Evolutionary conservation across 1,284 basidiomycete species (phyloP).

Genomic region (Microbotryum violaceum): DNA sequence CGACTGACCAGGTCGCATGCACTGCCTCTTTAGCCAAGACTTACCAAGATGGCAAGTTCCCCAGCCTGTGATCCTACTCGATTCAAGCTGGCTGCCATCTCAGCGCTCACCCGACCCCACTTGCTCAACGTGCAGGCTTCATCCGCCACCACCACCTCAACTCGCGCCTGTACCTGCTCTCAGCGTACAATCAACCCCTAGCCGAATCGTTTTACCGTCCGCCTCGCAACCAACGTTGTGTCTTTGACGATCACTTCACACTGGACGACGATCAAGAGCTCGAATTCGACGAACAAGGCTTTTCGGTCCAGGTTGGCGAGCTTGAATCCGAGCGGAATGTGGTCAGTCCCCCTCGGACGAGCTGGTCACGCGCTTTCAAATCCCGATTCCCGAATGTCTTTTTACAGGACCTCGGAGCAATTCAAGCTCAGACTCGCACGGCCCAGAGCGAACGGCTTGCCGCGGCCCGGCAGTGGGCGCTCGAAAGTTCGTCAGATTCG

Average conservation of each 20-base stretch:
- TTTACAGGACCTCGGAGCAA: too few relatives aligned
- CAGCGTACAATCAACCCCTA: not conserved
- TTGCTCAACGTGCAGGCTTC: not conserved
- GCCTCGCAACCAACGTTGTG: not conserved
- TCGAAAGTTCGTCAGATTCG: too few relatives aligned
- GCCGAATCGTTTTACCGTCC: slow-evolving; percentile 3
- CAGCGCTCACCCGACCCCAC: too few relatives aligned
- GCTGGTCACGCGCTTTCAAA: too few relatives aligned
- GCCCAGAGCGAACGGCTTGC: too few relatives aligned
- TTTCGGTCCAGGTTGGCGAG: slow-evolving; percentile 1
- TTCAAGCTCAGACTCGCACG: too few relatives aligned
- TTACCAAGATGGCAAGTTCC: too few relatives aligned
- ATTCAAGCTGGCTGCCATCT: too few relatives aligned
- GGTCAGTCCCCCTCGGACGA: not conserved
- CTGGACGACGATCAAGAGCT: not conserved
- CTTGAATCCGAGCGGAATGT: not conserved
- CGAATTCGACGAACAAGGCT: slow-evolving; percentile 1
- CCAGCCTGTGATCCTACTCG: too few relatives aligned
- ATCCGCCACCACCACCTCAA: slow-evolving; percentile 8
- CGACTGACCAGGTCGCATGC: not conserved
- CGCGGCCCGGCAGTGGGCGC: too few relatives aligned
- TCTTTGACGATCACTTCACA: not conserved
- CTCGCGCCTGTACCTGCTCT: slow-evolving; percentile 1
- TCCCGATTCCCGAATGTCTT: too few relatives aligned
- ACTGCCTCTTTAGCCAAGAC: not conserved